Evolutionary conservation across 345 rosid species (phyloP), one percentile per base, ranked within the genome.

Genomic region (Mangifera indica): DNA sequence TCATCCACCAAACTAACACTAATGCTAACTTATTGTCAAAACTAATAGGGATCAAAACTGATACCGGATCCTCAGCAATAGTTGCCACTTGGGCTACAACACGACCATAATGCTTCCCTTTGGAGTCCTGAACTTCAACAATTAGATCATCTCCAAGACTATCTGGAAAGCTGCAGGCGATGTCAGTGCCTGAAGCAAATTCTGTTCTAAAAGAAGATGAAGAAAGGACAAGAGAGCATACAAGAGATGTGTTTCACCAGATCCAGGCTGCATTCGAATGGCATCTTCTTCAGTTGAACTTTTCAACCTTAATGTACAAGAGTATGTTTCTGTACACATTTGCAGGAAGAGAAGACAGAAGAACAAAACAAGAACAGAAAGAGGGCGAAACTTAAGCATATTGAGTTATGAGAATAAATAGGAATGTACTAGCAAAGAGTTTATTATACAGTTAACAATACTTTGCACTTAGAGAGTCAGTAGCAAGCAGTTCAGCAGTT

Each of bases 161-260:
- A 78, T 95, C 99, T 60, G 99, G 99, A 81, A 95, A 95, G 86
- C 99, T 95, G 96, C 77, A 69, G 59, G 76, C 71, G 72, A 71
- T 29, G 32, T 78, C 77, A 81, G 68, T 65, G 63, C 59, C 53
- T 65, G 52, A 70, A 42, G 55, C 22, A 67, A 77, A 63, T 70
- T 55, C 67, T 53, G 37, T 73, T 49, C 65, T 42, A 44, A 68
- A 79, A 69, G 71, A 46, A 78, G 52, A 22, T 29, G 46, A 60
- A 51, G 46, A 52, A 25, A 32, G 72, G 72, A 66, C 34, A 78
- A 29, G 55, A 26, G 55, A 52, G 81, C 98, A 74, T 91, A 95
- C 99, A 95, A 95, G 72, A 95, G 85, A 74, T 92, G 96, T 70
- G 85, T 82, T 90, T 95, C 99, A 75, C 98, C 91, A 66, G 98